Evolutionary conservation across 208 protist genomes (phyloP), one percentile per base, ranked within the genome.

Genomic region (Trypanosoma congolense): DNA sequence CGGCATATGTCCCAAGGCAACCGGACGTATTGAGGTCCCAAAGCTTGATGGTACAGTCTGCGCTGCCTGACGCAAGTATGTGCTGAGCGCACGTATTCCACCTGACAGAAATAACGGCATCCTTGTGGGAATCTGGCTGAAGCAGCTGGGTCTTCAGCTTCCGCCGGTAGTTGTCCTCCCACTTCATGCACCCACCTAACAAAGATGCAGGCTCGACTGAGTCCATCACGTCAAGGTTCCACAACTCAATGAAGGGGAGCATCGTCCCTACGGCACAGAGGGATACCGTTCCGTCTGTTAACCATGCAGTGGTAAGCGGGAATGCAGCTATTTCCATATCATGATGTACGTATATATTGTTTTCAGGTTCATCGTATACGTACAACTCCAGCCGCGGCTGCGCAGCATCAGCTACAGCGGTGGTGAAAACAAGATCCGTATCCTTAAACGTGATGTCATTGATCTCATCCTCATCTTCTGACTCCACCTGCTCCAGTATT

Each of bases 221-320:
- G 65, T 98, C 96, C 28, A 98, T 88, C 14, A 98, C 79, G 71
- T 99, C 97, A 14, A 99, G 75, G 47, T 97, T 84, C 97, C 97
- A 99, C 16, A 99, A 69, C 57, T 99, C 97, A 54, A 99, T 97
- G 24, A 87, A 83, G n/a, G 96, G 95, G 22, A 93, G 73, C 78
- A 99, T 98, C 8, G 96, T 98, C 54, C 96, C 97, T n/a, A 99
- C 77, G 10, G 97, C 97, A 14, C 95, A 67, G 55, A 97, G 85
- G 40, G 96, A 98, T 62, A 93, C 85, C 36, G 72, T 73, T 25
- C 80, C 80, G 40, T 91, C 87, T 31, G 96, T 95, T 41, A 97
- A 73, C 96, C 96, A 98, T 44, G 90, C 76, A n/a, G 96, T 77
- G 46, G 74, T 92, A 0, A 99, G 83, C 21, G 97, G 97, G 61